A percentile compares a stretch with the other conserved stretches of the same genome.
These are phyloP conservation scores for Podospora sp. DNA, from an alignment of 495 filamentous ascomycete genomes.

Conservation along the genomic window DNA sequence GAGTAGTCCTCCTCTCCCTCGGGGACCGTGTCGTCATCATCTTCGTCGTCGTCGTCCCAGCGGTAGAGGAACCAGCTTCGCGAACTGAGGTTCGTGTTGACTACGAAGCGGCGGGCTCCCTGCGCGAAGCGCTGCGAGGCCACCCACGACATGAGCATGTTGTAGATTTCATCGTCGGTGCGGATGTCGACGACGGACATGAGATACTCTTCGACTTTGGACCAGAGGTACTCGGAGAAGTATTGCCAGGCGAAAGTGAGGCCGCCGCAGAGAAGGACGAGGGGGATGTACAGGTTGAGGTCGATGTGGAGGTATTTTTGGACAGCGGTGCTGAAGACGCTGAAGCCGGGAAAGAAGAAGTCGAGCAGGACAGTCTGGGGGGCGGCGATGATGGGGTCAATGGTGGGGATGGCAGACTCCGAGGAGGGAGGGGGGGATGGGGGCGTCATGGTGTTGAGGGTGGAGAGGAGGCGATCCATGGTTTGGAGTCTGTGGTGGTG, in stretches of 20 bases:
- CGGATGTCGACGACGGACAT: slow-evolving; percentile 67
- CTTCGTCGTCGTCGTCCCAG: slow-evolving; percentile 45
- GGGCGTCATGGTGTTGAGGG: slow-evolving; percentile 15
- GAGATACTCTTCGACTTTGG: slow-evolving; percentile 46
- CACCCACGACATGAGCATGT: slow-evolving; percentile 71
- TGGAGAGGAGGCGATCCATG: slow-evolving; percentile 10
- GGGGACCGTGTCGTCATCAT: slow-evolving; percentile 48
- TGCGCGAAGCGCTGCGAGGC: slow-evolving; percentile 61
- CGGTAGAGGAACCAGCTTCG: slow-evolving; percentile 52
- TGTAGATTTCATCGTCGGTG: slow-evolving; percentile 68
- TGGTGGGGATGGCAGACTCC: neutral
- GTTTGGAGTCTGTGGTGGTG: neutral
- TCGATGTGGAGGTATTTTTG: slow-evolving; percentile 68
- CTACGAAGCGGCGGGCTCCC: slow-evolving; percentile 61
- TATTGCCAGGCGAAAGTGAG: slow-evolving; percentile 57
- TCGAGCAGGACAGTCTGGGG: slow-evolving; percentile 60
- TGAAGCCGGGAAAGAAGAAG: slow-evolving; percentile 73
- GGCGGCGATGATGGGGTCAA: neutral
- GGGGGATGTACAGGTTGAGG: slow-evolving; percentile 68
- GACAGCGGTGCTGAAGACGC: slow-evolving; percentile 61
- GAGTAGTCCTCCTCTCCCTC: slow-evolving; percentile 33
- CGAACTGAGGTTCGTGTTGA: slow-evolving; percentile 59
- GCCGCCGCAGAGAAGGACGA: slow-evolving; percentile 54
- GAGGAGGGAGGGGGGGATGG: neutral
- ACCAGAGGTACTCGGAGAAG: slow-evolving; percentile 46